Conservation (phyloP, 2,329 filamentous ascomycete species). For the Botrytis cinerea region DNA sequence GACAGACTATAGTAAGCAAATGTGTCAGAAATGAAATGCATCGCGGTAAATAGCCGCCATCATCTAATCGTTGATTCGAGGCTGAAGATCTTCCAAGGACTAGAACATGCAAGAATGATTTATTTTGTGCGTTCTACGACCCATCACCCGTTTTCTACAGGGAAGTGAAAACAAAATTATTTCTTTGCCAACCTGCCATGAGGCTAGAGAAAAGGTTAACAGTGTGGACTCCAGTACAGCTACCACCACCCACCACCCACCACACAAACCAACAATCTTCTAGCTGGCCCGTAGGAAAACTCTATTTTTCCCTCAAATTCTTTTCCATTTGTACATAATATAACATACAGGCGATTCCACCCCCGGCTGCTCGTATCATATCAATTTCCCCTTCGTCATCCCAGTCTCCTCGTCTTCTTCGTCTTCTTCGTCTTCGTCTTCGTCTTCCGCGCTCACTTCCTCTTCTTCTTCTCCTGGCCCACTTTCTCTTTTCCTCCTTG, state of each 20-base stretch:
- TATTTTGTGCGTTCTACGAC: not conserved
- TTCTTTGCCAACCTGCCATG: not conserved
- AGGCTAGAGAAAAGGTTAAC: not conserved
- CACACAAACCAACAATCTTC: slow-evolving; percentile 1
- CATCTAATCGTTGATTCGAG: slow-evolving; percentile 1
- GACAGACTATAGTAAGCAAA: not conserved
- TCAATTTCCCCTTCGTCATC: not conserved
- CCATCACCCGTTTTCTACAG: not conserved
- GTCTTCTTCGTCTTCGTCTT: not conserved
- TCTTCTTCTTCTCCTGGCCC: not conserved
- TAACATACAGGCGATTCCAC: not conserved
- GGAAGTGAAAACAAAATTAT: not conserved
- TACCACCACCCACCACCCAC: not conserved
- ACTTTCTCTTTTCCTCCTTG: not conserved
- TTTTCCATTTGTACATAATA: slow-evolving; percentile 5
- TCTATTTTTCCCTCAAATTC: slow-evolving; percentile 9
- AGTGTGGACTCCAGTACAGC: not conserved
- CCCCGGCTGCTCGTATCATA: not conserved
- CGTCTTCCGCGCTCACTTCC: not conserved
- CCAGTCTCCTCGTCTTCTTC: not conserved
- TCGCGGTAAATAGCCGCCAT: slow-evolving; percentile 22
- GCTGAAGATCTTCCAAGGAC: slow-evolving; percentile 9
- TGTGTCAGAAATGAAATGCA: not conserved
- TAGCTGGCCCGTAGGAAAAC: slow-evolving; percentile 5
- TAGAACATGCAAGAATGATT: slow-evolving; percentile 10